Evolutionary conservation across 2,329 filamentous ascomycete genomes (phyloP).

Genomic region (Endoconidiophora polonica): DNA sequence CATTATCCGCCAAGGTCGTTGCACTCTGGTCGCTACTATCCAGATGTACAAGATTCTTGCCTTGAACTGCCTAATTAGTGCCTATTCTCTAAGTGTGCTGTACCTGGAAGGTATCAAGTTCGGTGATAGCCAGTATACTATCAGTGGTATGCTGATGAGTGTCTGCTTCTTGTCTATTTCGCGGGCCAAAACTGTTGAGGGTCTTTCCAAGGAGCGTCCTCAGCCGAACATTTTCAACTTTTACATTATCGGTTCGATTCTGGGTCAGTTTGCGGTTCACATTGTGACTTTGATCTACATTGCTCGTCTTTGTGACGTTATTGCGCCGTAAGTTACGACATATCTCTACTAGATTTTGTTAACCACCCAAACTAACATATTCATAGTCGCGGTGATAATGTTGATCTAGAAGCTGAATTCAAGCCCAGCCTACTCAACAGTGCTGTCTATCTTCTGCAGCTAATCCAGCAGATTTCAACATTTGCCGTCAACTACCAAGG

Average conservation of each 20-base stretch:
- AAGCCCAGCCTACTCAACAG: slow-evolving; percentile 86
- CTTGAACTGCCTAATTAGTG: slow-evolving; percentile 92
- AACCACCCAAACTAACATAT: slow-evolving; percentile 16
- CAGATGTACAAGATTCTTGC: slow-evolving; percentile 99
- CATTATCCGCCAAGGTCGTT: slow-evolving; percentile 93
- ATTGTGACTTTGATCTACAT: slow-evolving; percentile 91
- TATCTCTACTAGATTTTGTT: background rate
- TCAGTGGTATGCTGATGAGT: slow-evolving; percentile 98
- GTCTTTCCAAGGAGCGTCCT: slow-evolving; percentile 86
- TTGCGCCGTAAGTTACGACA: slow-evolving; percentile 55
- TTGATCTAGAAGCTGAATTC: slow-evolving; percentile 93
- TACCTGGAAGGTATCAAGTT: slow-evolving; percentile 99
- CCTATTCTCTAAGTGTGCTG: slow-evolving; percentile 88
- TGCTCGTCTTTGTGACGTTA: slow-evolving; percentile 67
- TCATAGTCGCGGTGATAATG: slow-evolving; percentile 33
- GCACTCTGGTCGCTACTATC: slow-evolving; percentile 93
- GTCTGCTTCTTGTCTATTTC: slow-evolving; percentile 98
- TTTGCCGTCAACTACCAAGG: slow-evolving; percentile 99
- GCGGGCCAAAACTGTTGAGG: slow-evolving; percentile 89
- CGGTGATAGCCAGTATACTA: slow-evolving; percentile 93
- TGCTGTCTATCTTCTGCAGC: slow-evolving; percentile 87
- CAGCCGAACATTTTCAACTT: slow-evolving; percentile 98
- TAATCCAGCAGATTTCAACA: slow-evolving; percentile 97
- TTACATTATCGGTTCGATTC: slow-evolving; percentile 94
- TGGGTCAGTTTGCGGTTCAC: slow-evolving; percentile 93